These are phyloP conservation scores for Lasiosphaeris hirsuta DNA, from an alignment of 495 filamentous ascomycete species.

Conservation along the genomic window DNA sequence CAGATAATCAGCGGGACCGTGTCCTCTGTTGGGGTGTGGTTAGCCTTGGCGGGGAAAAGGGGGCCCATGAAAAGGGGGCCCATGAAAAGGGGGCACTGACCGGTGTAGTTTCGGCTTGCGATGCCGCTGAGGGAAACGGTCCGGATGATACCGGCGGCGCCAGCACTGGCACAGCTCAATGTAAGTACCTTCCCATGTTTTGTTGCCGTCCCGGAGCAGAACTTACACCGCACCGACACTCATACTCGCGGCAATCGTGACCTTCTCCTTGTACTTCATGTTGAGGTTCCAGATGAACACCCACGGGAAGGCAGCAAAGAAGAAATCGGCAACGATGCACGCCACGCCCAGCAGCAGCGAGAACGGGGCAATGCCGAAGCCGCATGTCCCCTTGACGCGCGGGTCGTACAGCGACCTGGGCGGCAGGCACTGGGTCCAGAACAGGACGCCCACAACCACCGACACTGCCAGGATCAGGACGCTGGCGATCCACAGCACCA, in stretches of 20 bases:
- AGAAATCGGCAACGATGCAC: constrained; percentile 40
- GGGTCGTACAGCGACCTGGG: constrained; percentile 15
- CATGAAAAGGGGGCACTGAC: background rate
- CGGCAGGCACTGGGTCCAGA: constrained; percentile 18
- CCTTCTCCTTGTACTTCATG: constrained; percentile 44
- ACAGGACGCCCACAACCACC: background rate
- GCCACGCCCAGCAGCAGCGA: constrained; percentile 19
- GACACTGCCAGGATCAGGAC: background rate
- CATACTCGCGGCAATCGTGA: constrained; percentile 46
- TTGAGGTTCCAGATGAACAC: constrained; percentile 49
- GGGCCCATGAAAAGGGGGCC: background rate
- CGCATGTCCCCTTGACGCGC: constrained; percentile 11
- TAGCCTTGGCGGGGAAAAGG: background rate
- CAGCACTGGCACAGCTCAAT: background rate
- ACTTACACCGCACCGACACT: constrained; percentile 50
- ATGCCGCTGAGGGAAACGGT: constrained; percentile 13
- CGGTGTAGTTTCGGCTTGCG: constrained; percentile 8
- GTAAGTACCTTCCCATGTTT: background rate
- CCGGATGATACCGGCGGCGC: constrained; percentile 12
- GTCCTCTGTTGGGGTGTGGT: constrained; percentile 8
- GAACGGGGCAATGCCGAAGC: constrained; percentile 15
- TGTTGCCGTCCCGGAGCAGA: background rate
- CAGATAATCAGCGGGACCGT: constrained; percentile 15
- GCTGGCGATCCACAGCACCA: constrained; percentile 26
- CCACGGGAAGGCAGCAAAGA: constrained; percentile 46